phyloP scores from a whole-genome alignment of 768 basidiomycete species.

The Calocera viscosa region DNA sequence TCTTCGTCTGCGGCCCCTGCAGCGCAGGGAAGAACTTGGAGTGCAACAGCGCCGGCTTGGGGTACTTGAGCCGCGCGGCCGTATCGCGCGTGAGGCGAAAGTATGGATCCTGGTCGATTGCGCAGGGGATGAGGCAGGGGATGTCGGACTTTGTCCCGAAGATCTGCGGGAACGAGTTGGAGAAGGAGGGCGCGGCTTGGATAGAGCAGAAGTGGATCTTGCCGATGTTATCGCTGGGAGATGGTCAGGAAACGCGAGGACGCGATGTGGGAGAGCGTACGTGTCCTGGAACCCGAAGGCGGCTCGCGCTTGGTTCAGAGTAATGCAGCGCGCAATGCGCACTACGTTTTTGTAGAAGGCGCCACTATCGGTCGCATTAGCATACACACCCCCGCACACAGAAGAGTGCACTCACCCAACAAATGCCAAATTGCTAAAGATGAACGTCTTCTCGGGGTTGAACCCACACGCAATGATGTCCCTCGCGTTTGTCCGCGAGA shows the following conservation, averaged over 20 bases:
- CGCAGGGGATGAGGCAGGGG: slow-evolving; percentile 91
- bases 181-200: slow-evolving; percentile 93
- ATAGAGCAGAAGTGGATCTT: slow-evolving; percentile 94
- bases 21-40: slow-evolving; percentile 97
- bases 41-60: slow-evolving; percentile 84
- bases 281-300: slow-evolving; percentile 96
- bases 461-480: slow-evolving; percentile 98
- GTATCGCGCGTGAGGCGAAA: slow-evolving; percentile 97
- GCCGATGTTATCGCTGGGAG: slow-evolving; percentile 83
- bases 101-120: slow-evolving; percentile 95
- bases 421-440: slow-evolving; percentile 85
- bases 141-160: slow-evolving; percentile 72
- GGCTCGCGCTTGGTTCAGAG: slow-evolving; percentile 83
- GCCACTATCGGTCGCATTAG: slow-evolving; percentile 37
- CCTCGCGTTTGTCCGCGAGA: slow-evolving; percentile 73
- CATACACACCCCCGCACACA: background rate
- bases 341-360: slow-evolving; percentile 90
- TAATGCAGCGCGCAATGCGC: slow-evolving; percentile 83
- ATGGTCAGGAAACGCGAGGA: background rate
- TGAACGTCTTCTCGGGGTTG: slow-evolving; percentile 83
- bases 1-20: slow-evolving; percentile 96
- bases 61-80: slow-evolving; percentile 86
- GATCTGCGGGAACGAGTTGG: slow-evolving; percentile 96
- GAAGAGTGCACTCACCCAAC: slow-evolving; percentile 38
- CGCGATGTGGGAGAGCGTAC: slow-evolving; percentile 37